These are phyloP conservation scores for Macrophomina tecta DNA, from an alignment of 2,329 filamentous ascomycete species.

Conservation along the genomic window DNA sequence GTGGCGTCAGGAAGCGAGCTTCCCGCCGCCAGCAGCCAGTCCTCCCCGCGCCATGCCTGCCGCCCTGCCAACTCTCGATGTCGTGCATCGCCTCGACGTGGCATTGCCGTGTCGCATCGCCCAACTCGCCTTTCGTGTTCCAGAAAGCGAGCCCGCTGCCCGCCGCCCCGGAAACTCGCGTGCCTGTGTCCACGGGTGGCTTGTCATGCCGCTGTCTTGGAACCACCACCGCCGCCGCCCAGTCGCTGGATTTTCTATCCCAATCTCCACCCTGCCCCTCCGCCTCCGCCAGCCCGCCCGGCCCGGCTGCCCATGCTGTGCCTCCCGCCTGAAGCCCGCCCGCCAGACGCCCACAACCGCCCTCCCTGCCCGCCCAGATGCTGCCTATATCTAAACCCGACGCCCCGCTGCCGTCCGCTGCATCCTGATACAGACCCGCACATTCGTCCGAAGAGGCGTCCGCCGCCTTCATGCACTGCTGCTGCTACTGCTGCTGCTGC, in stretches of 20 bases:
- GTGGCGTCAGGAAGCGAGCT: slow-evolving; percentile 19
- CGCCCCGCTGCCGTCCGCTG: slow-evolving; percentile 14
- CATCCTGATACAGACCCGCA: slow-evolving; percentile 11
- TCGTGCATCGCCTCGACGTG: slow-evolving; percentile 25
- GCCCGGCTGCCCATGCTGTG: slow-evolving; percentile 8
- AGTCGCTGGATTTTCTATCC: slow-evolving; percentile 16
- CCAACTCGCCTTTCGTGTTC: slow-evolving; percentile 25
- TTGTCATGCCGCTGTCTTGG: slow-evolving; percentile 14
- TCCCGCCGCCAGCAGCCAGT: background rate
- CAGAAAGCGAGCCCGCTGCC: slow-evolving; percentile 27
- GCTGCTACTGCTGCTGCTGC: background rate
- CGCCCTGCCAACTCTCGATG: background rate
- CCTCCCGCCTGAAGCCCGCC: slow-evolving; percentile 5
- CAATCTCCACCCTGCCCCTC: slow-evolving; percentile 15
- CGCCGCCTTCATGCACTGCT: background rate
- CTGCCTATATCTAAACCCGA: background rate
- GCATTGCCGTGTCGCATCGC: slow-evolving; percentile 24
- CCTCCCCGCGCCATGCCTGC: too few relatives aligned
- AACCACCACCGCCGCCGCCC: background rate
- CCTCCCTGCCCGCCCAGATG: background rate
- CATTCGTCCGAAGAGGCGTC: background rate
- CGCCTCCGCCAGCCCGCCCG: slow-evolving; percentile 16
- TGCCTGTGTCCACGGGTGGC: background rate
- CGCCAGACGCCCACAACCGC: background rate
- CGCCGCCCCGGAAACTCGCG: slow-evolving; percentile 16